These are phyloP conservation scores for Psilocybe cubensis DNA, from an alignment of 768 basidiomycete genomes.

Conservation along the genomic window DNA sequence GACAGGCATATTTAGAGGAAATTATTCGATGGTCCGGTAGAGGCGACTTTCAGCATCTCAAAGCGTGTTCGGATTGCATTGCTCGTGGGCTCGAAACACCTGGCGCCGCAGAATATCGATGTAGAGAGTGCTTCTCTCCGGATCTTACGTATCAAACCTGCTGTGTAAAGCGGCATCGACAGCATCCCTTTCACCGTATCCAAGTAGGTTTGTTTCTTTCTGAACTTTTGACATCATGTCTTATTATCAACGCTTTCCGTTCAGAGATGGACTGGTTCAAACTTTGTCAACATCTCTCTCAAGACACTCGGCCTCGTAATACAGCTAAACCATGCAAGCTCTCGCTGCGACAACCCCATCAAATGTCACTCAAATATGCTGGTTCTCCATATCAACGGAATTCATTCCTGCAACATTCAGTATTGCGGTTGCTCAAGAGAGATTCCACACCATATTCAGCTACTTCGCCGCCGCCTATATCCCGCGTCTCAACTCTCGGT, in stretches of 20 bases:
- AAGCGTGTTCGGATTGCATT: conserved; percentile 8
- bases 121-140: conserved; percentile 9
- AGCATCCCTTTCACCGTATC: conserved; percentile 7
- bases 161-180: conserved; percentile 5
- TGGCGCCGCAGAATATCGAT: neutral
- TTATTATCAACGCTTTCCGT: too few species aligned
- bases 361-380: too few species aligned
- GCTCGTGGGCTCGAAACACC: neutral
- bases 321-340: conserved; percentile 11
- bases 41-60: conserved; percentile 3
- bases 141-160: conserved; percentile 2
- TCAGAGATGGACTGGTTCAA: neutral
- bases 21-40: conserved; percentile 6
- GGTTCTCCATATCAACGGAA: too few species aligned
- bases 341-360: neutral
- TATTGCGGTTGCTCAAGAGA: conserved; percentile 15
- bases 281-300: neutral
- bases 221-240: neutral
- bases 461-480: conserved; percentile 10
- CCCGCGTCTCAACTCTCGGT: conserved; percentile 19
- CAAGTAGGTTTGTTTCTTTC: conserved; percentile 3
- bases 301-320: conserved; percentile 6
- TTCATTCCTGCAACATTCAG: too few species aligned
- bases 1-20: conserved; percentile 10
- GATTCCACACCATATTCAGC: conserved; percentile 14